These are phyloP conservation scores for Gaultheria prostrata DNA, from an alignment of 148 eudicot genomes.

Conservation along the genomic window DNA sequence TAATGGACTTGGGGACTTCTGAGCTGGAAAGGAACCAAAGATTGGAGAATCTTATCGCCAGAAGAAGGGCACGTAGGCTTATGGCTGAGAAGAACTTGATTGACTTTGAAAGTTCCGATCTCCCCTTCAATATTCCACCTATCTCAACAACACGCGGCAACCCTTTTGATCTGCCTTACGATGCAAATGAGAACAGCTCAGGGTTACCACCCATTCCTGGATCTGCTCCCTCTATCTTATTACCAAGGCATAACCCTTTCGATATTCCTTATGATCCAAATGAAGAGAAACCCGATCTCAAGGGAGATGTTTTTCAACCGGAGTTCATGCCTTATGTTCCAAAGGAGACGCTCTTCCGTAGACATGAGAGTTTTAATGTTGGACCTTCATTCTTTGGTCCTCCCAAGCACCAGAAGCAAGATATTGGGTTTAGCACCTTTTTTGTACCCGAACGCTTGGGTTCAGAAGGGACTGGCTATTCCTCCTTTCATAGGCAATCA, in stretches of 20 bases:
- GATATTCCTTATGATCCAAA: conserved; percentile 50
- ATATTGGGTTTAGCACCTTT: conserved; percentile 30
- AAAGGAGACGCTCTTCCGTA: conserved; percentile 30
- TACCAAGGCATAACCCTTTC: conserved; percentile 50
- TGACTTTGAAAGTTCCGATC: conserved; percentile 42
- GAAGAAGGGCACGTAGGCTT: conserved; percentile 45
- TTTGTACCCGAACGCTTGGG: conserved; percentile 34
- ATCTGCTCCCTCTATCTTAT: conserved; percentile 56
- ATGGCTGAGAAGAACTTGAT: conserved; percentile 48
- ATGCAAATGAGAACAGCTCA: conserved; percentile 21
- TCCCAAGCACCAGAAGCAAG: conserved; percentile 20
- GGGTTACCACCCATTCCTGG: conserved; percentile 49
- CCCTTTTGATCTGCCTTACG: conserved; percentile 43
- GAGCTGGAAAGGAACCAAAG: conserved; percentile 64
- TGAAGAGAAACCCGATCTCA: conserved; percentile 27
- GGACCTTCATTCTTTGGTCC: conserved; percentile 34
- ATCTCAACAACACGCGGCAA: conserved; percentile 43
- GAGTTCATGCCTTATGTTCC: conserved; percentile 27
- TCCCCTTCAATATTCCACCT: conserved; percentile 40
- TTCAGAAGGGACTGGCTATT: conserved; percentile 38
- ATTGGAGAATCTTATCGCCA: conserved; percentile 53
- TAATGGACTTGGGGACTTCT: conserved; percentile 44
- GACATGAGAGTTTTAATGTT: conserved; percentile 43
- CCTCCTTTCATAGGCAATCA: conserved; percentile 41
- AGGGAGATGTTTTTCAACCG: conserved; percentile 25